phyloP scores from a whole-genome alignment of 768 basidiomycete species.

The Mycena indigotica region DNA sequence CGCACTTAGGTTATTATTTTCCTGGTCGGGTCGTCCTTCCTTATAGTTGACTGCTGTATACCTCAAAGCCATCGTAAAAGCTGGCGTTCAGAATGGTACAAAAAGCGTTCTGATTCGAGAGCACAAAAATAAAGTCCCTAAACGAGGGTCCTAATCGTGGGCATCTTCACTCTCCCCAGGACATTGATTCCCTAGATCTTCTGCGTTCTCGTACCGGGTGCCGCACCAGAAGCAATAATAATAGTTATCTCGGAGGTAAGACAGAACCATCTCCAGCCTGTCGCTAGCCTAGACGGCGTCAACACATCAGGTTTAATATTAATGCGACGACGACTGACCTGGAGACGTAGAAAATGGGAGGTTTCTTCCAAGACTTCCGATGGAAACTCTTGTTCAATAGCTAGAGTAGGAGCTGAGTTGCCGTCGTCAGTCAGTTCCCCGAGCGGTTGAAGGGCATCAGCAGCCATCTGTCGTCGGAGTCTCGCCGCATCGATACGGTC shows the following conservation, averaged over 20 bases:
- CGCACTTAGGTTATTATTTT: slow-evolving; percentile 17
- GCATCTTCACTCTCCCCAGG: slow-evolving; percentile 77
- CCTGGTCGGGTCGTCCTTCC: slow-evolving; percentile 13
- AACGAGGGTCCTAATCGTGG: slow-evolving; percentile 76
- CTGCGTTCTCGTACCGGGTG: slow-evolving; percentile 61
- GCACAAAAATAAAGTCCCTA: neutral
- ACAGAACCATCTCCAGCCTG: slow-evolving; percentile 65
- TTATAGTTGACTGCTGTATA: slow-evolving; percentile 10
- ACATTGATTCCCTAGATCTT: slow-evolving; percentile 65
- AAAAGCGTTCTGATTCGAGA: slow-evolving; percentile 12
- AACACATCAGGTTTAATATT: slow-evolving; percentile 13
- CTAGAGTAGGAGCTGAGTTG: slow-evolving; percentile 22
- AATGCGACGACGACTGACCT: slow-evolving; percentile 41
- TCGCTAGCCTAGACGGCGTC: slow-evolving; percentile 59
- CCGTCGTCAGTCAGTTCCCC: slow-evolving; percentile 39
- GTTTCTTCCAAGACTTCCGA: slow-evolving; percentile 68
- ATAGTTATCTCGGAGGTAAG: slow-evolving; percentile 73
- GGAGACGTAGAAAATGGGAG: slow-evolving; percentile 64
- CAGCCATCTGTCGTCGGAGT: slow-evolving; percentile 74
- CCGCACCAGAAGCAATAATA: slow-evolving; percentile 92
- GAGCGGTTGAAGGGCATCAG: slow-evolving; percentile 66
- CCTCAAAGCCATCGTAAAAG: neutral
- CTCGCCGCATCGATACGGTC: slow-evolving; percentile 44
- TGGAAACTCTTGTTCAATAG: slow-evolving; percentile 42
- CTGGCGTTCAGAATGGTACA: slow-evolving; percentile 7